Conservation (phyloP, 129 eudicot genomes). For the Logfia minima region DNA sequence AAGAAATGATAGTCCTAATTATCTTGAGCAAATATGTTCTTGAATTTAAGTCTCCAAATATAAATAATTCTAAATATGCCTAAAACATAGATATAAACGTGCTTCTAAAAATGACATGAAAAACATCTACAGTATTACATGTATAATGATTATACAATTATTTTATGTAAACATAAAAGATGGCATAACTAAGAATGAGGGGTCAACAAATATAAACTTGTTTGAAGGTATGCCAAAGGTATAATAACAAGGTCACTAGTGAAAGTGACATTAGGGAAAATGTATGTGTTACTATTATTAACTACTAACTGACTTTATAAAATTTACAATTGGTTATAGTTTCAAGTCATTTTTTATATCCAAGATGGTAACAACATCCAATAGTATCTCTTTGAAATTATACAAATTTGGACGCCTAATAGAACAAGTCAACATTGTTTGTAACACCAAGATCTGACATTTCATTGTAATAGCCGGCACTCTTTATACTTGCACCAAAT, state of each 20-base stretch:
- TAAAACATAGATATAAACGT: no score
- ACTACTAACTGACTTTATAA: not conserved
- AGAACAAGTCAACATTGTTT: constrained; percentile 73
- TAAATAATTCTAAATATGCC: no score
- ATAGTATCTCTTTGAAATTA: constrained; percentile 13
- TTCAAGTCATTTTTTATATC: not conserved
- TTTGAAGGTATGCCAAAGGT: not conserved
- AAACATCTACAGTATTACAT: not conserved
- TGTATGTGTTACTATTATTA: not conserved
- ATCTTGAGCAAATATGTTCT: not conserved
- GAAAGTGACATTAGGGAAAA: constrained; percentile 1
- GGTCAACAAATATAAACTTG: constrained; percentile 7
- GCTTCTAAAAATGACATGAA: not conserved
- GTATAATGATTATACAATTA: not conserved
- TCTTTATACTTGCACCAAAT: constrained; percentile 22
- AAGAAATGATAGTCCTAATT: not conserved
- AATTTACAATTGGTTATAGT: not conserved
- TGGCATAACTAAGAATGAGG: not conserved
- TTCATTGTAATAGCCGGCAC: constrained; percentile 52
- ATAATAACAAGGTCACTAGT: not conserved
- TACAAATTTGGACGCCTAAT: constrained; percentile 42
- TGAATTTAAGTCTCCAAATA: not conserved
- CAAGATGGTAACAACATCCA: not conserved
- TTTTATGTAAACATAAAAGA: not conserved
- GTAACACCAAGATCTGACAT: constrained; percentile 49